phyloP scores from a whole-genome alignment of 306 rosid species.

The Pterocarpus santalinus region DNA sequence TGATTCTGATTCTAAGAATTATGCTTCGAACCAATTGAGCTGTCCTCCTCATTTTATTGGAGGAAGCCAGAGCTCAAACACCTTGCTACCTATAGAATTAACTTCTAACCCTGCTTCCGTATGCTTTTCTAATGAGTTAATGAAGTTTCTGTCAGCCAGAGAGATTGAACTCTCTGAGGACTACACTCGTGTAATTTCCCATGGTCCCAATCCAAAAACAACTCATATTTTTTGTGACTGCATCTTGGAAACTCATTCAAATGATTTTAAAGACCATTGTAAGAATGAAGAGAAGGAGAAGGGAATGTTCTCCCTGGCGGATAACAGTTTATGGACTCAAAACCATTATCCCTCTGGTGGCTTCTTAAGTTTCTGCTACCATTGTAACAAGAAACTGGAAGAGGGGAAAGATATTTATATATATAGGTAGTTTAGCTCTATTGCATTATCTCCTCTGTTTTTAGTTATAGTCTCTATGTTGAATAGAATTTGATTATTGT shows the following conservation, averaged over 20 bases:
- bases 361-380: slow-evolving; percentile 76
- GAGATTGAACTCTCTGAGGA: slow-evolving; percentile 92
- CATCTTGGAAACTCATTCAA: slow-evolving; percentile 64
- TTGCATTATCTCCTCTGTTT: slow-evolving; percentile 21
- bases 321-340: slow-evolving; percentile 36
- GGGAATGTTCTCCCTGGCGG: slow-evolving; percentile 27
- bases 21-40: slow-evolving; percentile 45
- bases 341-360: slow-evolving; percentile 51
- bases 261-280: slow-evolving; percentile 44
- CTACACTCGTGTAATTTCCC: slow-evolving; percentile 88
- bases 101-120: slow-evolving; percentile 50
- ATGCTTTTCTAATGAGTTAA: slow-evolving; percentile 50
- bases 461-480: slow-evolving; percentile 9
- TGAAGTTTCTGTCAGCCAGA: slow-evolving; percentile 67
- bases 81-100: slow-evolving; percentile 24
- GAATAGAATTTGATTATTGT: slow-evolving; percentile 7
- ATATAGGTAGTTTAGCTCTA: slow-evolving; percentile 64
- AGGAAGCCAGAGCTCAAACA: slow-evolving; percentile 55
- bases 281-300: slow-evolving; percentile 52
- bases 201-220: slow-evolving; percentile 82
- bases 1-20: slow-evolving; percentile 39
- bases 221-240: slow-evolving; percentile 88
- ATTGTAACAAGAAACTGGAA: slow-evolving; percentile 79
- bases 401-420: slow-evolving; percentile 90
- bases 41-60: slow-evolving; percentile 61